phyloP scores from a whole-genome alignment of 805 yeast genomes.

The Ogataea polymorpha region DNA sequence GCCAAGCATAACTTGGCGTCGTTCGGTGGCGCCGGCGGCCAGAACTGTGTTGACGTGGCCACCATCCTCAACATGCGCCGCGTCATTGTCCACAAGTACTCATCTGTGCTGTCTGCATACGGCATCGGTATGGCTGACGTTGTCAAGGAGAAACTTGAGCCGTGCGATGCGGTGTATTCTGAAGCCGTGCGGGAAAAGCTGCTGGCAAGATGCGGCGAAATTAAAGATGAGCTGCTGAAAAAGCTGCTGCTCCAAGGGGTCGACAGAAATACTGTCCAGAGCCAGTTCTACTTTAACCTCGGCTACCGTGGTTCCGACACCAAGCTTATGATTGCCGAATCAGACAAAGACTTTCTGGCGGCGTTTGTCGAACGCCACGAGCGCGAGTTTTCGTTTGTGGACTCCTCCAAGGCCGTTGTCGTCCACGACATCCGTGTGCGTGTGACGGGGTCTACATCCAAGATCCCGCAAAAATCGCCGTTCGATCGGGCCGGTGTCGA shows the following conservation, averaged over 20 bases:
- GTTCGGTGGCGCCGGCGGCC: conserved; percentile 52
- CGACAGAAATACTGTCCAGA: conserved; percentile 9
- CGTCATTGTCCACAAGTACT: conserved; percentile 44
- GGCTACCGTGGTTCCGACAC: conserved; percentile 82
- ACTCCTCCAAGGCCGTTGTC: conserved; percentile 50
- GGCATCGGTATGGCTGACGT: conserved; percentile 38
- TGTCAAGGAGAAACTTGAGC: conserved; percentile 32
- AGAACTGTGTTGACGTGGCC: conserved; percentile 43
- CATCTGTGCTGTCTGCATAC: conserved; percentile 44
- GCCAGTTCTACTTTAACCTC: conserved; percentile 55
- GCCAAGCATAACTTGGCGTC: conserved; percentile 43
- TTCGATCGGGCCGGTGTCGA: conserved; percentile 43
- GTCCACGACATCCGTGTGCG: conserved; percentile 63
- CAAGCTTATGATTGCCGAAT: conserved; percentile 55
- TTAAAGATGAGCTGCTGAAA: conserved; percentile 14
- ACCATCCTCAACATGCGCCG: conserved; percentile 38
- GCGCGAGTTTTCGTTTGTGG: conserved; percentile 66
- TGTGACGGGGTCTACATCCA: conserved; percentile 69
- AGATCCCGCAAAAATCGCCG: conserved; percentile 13
- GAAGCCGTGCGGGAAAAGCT: conserved; percentile 11
- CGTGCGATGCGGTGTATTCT: conserved; percentile 19
- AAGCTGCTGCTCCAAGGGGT: conserved; percentile 33
- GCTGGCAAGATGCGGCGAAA: conserved; percentile 17
- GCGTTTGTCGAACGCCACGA: conserved; percentile 53
- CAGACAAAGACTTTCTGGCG: conserved; percentile 34